phyloP scores from a whole-genome alignment of 148 eudicot genomes.

The Camellia japonica region DNA sequence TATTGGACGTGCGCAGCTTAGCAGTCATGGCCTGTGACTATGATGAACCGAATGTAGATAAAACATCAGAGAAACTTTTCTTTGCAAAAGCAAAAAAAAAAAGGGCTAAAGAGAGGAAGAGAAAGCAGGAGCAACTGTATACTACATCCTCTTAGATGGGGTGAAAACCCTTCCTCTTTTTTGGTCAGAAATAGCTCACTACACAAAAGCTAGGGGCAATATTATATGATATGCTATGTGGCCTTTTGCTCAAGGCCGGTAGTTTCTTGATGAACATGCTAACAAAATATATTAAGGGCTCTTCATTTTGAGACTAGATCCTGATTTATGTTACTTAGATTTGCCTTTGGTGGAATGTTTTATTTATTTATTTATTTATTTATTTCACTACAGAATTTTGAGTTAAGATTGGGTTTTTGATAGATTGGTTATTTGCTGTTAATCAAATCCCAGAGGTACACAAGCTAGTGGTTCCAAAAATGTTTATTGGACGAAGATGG shows the following conservation, averaged over 20 bases:
- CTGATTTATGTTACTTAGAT: neutral
- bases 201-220: neutral
- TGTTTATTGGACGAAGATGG: no score
- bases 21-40: conserved; percentile 15
- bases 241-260: neutral
- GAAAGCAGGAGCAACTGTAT: neutral
- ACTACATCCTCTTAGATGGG: neutral
- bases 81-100: neutral
- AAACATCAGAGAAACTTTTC: neutral
- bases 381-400: neutral
- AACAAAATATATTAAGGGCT: neutral
- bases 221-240: neutral
- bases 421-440: neutral
- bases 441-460: neutral
- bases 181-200: neutral
- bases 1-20: conserved; percentile 35
- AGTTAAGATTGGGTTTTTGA: neutral
- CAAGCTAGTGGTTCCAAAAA: no score
- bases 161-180: neutral
- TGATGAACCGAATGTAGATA: conserved; percentile 3
- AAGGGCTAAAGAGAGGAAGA: neutral
- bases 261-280: neutral
- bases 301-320: neutral
- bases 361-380: no score
- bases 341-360: neutral